Base-by-base conservation (phyloP, 2,329 filamentous ascomycete genomes). In the Cercospora sp. region DNA sequence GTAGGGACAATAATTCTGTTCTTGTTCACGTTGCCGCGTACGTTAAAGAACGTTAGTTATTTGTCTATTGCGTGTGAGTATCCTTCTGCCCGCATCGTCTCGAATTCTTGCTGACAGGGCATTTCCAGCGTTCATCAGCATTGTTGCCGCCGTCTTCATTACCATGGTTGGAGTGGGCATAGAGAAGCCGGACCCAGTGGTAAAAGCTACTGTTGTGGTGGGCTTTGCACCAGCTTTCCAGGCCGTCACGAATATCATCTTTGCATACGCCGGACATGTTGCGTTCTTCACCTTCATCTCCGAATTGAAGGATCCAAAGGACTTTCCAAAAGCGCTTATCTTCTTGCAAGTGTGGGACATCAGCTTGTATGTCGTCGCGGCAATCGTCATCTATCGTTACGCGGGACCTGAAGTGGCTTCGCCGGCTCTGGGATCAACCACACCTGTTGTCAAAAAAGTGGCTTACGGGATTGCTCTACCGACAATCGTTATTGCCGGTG, bases 401-500 rank as follows among this genome's bases (percentile, higher is more conserved):
- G 86, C 85, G 3, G 90, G 90, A 0, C 81, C 83, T 0, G 78
- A 83, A 18, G 88, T 91, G 0, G 82, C 84, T 1, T 88, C 87
- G 0, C 90, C 90, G 0, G 89, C 90, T 0, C 82, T 92, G 1
- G 87, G 87, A 5, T 89, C 88, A 0, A 85, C 88, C 5, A 82
- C 83, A 1, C 77, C 77, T 0, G 71, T 85, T 0, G 79, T 91
- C 32, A 82, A 84, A 55, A 91, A 90, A 77, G 80, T 89, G 10
- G 88, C 89, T 13, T 92, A 88, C 79, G 90, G 89, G 24, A 82
- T 92, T 67, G 90, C 90, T 0, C 82, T 90, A 5, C 90, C 89
- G 7, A 91, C 90, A 3, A 91, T 91, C 64, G 81, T 91, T 62
- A 87, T 92, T 61, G 88, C 89, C 0, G 90, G 89, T 64, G 88